Evolutionary conservation across 2,329 filamentous ascomycete genomes (phyloP), one percentile per base, ranked within the genome.

Genomic region (Stagonosporopsis rhizophila): DNA sequence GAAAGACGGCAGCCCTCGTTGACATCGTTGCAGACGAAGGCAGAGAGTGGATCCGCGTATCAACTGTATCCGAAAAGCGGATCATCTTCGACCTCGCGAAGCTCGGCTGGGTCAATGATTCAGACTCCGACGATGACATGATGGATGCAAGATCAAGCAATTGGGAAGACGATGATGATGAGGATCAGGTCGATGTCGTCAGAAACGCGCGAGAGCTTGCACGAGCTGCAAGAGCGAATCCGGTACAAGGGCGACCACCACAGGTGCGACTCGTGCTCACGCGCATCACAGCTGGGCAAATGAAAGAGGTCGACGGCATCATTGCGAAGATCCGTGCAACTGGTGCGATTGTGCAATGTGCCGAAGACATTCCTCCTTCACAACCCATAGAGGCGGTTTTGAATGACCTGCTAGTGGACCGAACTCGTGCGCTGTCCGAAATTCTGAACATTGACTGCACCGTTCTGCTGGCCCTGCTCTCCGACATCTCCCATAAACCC

Each of bases 381-480:
- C 65, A 61, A 11, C 61, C 69, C 2, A 55, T 77, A 11, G 45
- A 62, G 1, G 46, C 59, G 0, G 70, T 71, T 4, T 60, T 75
- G 6, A 60, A 71, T 7, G 63, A 68, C 11, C 61, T 82, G 37
- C 70, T 77, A 20, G 66, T 77, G 28, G 75, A 80, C 58, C 70
- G 71, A 7, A 77, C 74, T 6, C 65, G 73, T 3, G 62, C 64
- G 5, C 73, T 82, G 27, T 77, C 80, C 1, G 60, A 76, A 2
- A 78, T 74, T 0, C 65, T 88, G 25, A 87, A 89, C 66, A 81
- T 89, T 52, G 87, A 89, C 71, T 87, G 85, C 50, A 91, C 89
- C 1, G 84, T 91, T 42, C 81, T 93, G 6, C 82, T 93, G 5
- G 89, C 89, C 4, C 78, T 92, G 2, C 84, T 89, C 1, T 91